A percentile compares a stretch with the other conserved stretches of the same genome.
Evolutionary conservation across 345 rosid species (phyloP).

Genomic region (Diplotaxis tenuifolia): DNA sequence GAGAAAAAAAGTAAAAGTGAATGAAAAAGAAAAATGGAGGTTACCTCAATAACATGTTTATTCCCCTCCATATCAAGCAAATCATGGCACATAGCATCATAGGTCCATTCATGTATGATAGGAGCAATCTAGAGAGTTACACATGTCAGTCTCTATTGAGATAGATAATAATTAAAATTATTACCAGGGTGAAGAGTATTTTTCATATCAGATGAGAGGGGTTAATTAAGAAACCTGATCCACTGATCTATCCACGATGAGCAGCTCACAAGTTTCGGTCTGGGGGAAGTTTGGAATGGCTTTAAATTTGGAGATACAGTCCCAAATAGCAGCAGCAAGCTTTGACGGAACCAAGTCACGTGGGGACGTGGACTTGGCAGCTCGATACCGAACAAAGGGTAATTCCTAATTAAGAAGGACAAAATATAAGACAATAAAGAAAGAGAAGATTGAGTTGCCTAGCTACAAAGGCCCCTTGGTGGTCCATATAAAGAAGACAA

Average conservation of each 20-base stretch:
- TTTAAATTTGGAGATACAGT: conserved; percentile 54
- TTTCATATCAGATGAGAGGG: conserved; percentile 32
- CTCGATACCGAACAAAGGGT: conserved; percentile 75
- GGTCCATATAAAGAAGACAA: neutral
- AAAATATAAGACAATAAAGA: neutral
- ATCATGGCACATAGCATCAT: conserved; percentile 98
- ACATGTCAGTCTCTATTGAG: conserved; percentile 1
- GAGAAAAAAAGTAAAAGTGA: neutral
- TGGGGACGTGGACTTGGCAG: conserved; percentile 48
- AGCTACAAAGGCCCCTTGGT: neutral
- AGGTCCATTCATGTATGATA: conserved; percentile 96
- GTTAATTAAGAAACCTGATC: conserved; percentile 73
- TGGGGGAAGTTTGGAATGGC: conserved; percentile 88
- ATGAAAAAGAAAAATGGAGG: neutral
- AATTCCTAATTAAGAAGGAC: conserved; percentile 52
- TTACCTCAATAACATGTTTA: conserved; percentile 71
- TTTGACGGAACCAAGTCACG: conserved; percentile 65
- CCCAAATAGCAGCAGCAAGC: conserved; percentile 74
- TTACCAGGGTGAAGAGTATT: neutral
- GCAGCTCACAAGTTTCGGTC: conserved; percentile 79
- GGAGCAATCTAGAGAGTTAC: conserved; percentile 74
- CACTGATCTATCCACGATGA: conserved; percentile 85
- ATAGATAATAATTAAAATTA: neutral
- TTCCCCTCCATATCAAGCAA: conserved; percentile 90
- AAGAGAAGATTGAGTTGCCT: neutral